Base-by-base conservation (phyloP, 2,329 filamentous ascomycete species). In the Exophiala viscosa region DNA sequence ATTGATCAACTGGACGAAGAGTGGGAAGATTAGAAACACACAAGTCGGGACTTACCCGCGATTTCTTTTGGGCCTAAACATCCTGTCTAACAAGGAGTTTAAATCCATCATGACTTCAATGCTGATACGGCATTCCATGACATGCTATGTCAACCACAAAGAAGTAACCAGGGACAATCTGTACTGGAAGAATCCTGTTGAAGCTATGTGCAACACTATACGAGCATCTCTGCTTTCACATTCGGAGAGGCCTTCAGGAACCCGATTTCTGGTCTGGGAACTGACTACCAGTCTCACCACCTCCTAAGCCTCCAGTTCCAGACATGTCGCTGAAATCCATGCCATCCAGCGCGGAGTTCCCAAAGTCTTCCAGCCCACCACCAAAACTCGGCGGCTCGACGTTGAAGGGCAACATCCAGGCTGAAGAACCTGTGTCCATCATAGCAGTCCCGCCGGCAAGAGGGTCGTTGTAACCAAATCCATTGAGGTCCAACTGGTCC, bases 1-100 rank as follows among this genome's bases (percentile, higher is more conserved):
- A 97, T 99, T 68, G 92, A 97, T 69, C 90, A 96, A 70, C 77
- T 96, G 54, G 93, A 97, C 65, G 92, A 97, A 69, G 91, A 96
- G 68, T 97, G 92, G 92, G 91, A 96, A 41, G 56, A 59, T 45
- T 60, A 44, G 53, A 41, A 7, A 28, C 2, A 28, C 8, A 7
- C 23, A 28, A 28, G 23, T 5, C 8, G 23, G 23, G 23, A 7
- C 8, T 4, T 5, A 28, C 23, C 35, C 28, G 33, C 32, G 23
- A 15, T 18, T 2, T 20, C 14, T 31, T 11, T n/a, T 6, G 8
- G 17, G 28, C 10, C 32, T 2, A 32, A 41, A 41, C 39, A 18
- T 11, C 11, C 6, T 15, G 39, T 17, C 39, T 41, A 5, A 5
- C 17, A 20, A 41, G 18, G 18, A 41, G n/a, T n/a, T n/a, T n/a